phyloP scores from a whole-genome alignment of 2,329 filamentous ascomycete species.

The Colletotrichum lentis region DNA sequence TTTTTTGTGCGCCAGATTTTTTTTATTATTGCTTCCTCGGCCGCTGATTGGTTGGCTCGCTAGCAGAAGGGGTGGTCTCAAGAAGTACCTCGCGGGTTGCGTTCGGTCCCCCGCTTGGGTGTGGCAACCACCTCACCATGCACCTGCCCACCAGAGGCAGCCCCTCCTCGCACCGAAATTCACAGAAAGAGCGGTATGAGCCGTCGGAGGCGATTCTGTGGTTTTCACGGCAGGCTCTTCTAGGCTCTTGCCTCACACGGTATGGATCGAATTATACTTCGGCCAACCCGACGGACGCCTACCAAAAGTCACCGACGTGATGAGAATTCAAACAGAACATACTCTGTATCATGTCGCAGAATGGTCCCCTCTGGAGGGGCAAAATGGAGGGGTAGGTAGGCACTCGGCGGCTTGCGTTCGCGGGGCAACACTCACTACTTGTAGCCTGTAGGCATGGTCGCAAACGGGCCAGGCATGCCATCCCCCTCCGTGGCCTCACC shows the following conservation, averaged over 20 bases:
- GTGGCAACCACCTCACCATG: conserved; percentile 13
- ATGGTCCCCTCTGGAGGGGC: conserved; percentile 1
- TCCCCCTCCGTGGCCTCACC: conserved; percentile 20
- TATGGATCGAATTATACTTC: no score
- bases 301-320: not conserved
- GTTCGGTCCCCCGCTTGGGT: conserved; percentile 11
- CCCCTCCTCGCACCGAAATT: conserved; percentile 12
- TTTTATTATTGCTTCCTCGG: conserved; percentile 8
- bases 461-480: conserved; percentile 25
- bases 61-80: conserved; percentile 4
- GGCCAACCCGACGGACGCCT: no score
- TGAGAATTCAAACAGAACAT: no score
- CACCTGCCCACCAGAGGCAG: conserved; percentile 23
- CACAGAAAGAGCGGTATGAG: conserved; percentile 25
- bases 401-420: conserved; percentile 20
- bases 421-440: conserved; percentile 18
- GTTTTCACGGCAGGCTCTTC: no score
- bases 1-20: conserved; percentile 21
- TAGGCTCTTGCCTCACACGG: not conserved
- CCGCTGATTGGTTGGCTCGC: conserved; percentile 4
- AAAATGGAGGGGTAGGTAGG: conserved; percentile 24
- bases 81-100: conserved; percentile 18
- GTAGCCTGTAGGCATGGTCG: conserved; percentile 1
- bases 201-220: not conserved
- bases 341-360: not conserved